phyloP scores from a whole-genome alignment of 306 rosid species.

The Cicer yamashitae region DNA sequence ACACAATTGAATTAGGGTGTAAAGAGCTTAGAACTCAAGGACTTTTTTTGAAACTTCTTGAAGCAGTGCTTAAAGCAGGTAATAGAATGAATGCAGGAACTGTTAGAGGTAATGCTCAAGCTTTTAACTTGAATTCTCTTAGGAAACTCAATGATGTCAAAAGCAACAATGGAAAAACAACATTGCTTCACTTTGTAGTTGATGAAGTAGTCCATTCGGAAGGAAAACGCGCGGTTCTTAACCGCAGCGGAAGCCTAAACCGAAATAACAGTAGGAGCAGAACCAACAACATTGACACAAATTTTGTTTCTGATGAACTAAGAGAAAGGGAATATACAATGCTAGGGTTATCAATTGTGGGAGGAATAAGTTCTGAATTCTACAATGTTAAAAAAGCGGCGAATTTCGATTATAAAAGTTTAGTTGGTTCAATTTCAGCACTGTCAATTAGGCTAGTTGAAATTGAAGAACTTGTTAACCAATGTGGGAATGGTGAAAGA shows the following conservation, averaged over 20 bases:
- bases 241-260: conserved; percentile 56
- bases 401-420: conserved; percentile 58
- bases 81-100: conserved; percentile 96
- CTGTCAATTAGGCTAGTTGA: conserved; percentile 54
- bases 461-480: conserved; percentile 50
- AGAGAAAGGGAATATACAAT: conserved; percentile 68
- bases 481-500: conserved; percentile 54
- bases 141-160: conserved; percentile 88
- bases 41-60: conserved; percentile 83
- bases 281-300: conserved; percentile 34
- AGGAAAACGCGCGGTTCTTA: conserved; percentile 78
- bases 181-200: conserved; percentile 88
- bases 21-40: conserved; percentile 75
- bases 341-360: conserved; percentile 83
- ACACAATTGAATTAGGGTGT: conserved; percentile 73
- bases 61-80: conserved; percentile 94
- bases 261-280: conserved; percentile 52
- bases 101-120: conserved; percentile 89
- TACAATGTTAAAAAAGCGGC: conserved; percentile 81
- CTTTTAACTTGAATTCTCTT: conserved; percentile 79
- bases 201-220: conserved; percentile 90
- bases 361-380: conserved; percentile 89
- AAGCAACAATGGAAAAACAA: conserved; percentile 87
- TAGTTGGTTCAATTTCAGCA: conserved; percentile 54
- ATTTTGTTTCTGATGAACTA: conserved; percentile 52